Evolutionary conservation across 352 stramenopile genomes (phyloP).

Genomic region (Globisporangium okanoganense): DNA sequence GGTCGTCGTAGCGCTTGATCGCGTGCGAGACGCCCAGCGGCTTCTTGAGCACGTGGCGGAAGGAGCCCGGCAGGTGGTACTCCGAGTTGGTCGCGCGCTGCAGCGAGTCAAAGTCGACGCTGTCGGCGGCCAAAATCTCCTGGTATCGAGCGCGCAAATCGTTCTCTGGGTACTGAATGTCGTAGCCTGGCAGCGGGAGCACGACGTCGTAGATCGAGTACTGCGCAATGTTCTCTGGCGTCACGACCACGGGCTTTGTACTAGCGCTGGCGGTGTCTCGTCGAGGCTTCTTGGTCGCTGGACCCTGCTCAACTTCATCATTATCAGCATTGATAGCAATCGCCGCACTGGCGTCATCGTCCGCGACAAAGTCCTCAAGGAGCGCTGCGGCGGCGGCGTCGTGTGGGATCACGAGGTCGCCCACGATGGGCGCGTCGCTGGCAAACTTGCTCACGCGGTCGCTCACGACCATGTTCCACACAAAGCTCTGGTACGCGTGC

Average conservation of each 20-base stretch:
- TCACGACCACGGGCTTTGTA: conserved; percentile 49
- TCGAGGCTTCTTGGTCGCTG: conserved; percentile 34
- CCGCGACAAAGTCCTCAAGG: conserved; percentile 28
- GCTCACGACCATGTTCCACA: conserved; percentile 94
- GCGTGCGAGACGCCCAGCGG: conserved; percentile 87
- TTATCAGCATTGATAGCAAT: neutral
- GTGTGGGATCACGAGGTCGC: conserved; percentile 88
- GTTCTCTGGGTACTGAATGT: conserved; percentile 87
- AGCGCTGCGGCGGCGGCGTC: conserved; percentile 10
- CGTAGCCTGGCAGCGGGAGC: conserved; percentile 93
- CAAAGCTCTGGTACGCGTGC: conserved; percentile 93
- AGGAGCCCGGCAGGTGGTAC: conserved; percentile 91
- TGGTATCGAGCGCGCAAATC: conserved; percentile 64
- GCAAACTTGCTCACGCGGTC: conserved; percentile 81
- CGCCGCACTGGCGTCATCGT: conserved; percentile 15
- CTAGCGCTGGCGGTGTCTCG: conserved; percentile 10
- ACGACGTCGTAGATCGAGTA: conserved; percentile 95
- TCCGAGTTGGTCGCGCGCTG: conserved; percentile 78
- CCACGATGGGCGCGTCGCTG: conserved; percentile 63
- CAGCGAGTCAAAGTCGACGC: conserved; percentile 67
- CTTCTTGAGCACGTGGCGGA: conserved; percentile 90
- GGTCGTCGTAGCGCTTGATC: conserved; percentile 92
- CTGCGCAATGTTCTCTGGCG: conserved; percentile 83
- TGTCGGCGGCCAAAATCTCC: conserved; percentile 50
- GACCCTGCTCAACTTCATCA: conserved; percentile 32